Evolutionary conservation across 23 red algal species (phyloP), one percentile per base, ranked within the genome.

Genomic region (Gracilaria domingensis): DNA sequence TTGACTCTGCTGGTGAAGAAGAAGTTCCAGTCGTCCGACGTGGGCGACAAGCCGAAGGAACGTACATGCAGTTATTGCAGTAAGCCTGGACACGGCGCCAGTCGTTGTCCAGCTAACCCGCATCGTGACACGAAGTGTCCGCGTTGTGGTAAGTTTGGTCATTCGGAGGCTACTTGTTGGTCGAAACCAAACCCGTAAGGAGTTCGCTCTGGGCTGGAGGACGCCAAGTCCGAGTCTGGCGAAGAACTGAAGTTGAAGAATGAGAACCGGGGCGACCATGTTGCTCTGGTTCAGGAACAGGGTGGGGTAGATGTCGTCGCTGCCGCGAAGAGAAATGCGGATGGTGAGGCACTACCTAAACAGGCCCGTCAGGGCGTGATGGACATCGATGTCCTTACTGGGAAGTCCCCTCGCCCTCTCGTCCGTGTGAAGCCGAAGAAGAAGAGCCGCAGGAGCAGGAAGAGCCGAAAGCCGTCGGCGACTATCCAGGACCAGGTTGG

Each of bases 191-290:
- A 42, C 9, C 42, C 2, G 28, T 9, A 67, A 28, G 33, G 33
- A 67, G 7, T 12, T 67, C 28, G 8, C 14, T 32, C 28, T 2
- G 9, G 59, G 5, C 29, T 62, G 23, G 2, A 29, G 24, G 18
- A 26, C 59, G 59, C 16, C 29, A 29, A 4, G 26, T 8, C 26
- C 8, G 26, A 29, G 34, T 40, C 33, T 14, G 28, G 3, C 9
- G 35, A 73, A 5, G 67, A 73, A 29, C 28, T 44, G 35, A 73
- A 73, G 21, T 9, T 73, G 38, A 73, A 73, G 34, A 17, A 73
- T 3, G 38, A 6, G 6, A 21, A 73, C 35, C 67, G 7, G 0
- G 67, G 17, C 34, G 67, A 37, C 20, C 67, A 3, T 0, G 67
- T 73, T 16, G 38, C 35, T 39, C 17, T 13, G 1, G 67, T 73